These are phyloP conservation scores for Backusella liffmaniae DNA, from an alignment of 192 early-diverging fungal species.

Conservation along the genomic window DNA sequence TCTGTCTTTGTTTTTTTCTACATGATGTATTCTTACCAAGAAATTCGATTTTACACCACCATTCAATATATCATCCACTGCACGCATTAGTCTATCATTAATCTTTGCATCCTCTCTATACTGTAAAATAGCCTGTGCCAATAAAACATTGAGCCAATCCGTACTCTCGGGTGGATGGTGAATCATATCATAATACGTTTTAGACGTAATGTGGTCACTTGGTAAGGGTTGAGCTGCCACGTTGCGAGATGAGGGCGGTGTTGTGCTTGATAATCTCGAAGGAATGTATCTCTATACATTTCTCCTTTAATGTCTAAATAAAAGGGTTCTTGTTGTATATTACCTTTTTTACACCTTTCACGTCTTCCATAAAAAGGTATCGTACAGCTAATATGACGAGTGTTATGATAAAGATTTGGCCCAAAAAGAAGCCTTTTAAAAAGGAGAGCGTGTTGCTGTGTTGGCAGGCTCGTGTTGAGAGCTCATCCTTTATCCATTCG, in stretches of 20 bases:
- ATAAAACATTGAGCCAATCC: conserved; percentile 83
- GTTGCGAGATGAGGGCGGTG: conserved; percentile 41
- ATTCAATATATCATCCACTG: conserved; percentile 71
- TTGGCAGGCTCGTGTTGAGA: not conserved
- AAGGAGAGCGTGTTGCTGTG: conserved; percentile 36
- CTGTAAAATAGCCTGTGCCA: conserved; percentile 73
- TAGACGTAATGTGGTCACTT: conserved; percentile 51
- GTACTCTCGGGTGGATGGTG: conserved; percentile 65
- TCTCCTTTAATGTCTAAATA: not conserved
- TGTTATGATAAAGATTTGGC: conserved; percentile 48
- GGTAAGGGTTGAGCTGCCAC: conserved; percentile 49
- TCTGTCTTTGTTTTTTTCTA: not conserved
- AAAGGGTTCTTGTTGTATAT: not conserved
- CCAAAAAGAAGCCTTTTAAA: conserved; percentile 47
- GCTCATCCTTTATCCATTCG: not conserved
- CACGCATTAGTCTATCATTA: conserved; percentile 59
- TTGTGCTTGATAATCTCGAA: conserved; percentile 39
- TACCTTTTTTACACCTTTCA: conserved; percentile 38
- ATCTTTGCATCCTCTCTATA: conserved; percentile 73
- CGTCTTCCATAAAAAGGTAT: conserved; percentile 54
- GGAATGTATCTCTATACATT: conserved; percentile 39
- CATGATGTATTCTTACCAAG: conserved; percentile 42
- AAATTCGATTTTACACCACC: conserved; percentile 64
- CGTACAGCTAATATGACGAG: conserved; percentile 49
- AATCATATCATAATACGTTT: conserved; percentile 54